A percentile compares a stretch with the other conserved stretches of the same genome.
phyloP scores from a whole-genome alignment of 139 green algal genomes.

The Chlamydomonas sphaeroides region DNA sequence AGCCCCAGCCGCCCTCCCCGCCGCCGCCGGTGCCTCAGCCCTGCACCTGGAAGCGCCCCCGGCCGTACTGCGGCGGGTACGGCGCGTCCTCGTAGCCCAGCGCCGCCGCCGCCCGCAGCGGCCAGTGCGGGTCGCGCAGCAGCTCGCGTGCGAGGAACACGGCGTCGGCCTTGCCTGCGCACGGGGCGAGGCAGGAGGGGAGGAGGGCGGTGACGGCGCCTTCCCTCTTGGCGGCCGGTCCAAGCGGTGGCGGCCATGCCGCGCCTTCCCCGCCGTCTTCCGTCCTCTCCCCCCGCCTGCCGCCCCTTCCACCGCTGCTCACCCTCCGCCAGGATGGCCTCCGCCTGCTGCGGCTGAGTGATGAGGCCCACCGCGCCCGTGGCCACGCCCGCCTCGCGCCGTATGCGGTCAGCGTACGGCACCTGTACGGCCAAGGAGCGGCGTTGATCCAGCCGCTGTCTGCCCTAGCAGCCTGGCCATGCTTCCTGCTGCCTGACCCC shows the following conservation, averaged over 20 bases:
- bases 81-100: background rate
- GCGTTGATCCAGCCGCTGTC: too few relatives aligned
- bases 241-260: too few relatives aligned
- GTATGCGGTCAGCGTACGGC: constrained; percentile 12
- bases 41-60: background rate
- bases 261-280: too few relatives aligned
- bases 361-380: constrained; percentile 25
- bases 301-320: background rate
- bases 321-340: constrained; percentile 16
- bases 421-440: constrained; percentile 1
- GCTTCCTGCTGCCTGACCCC: too few relatives aligned
- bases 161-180: constrained; percentile 11
- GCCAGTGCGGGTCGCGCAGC: constrained; percentile 30
- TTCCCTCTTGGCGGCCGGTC: too few relatives aligned
- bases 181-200: background rate
- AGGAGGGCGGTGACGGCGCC: too few relatives aligned
- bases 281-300: too few relatives aligned
- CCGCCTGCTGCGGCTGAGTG: background rate
- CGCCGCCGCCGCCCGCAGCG: background rate
- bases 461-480: too few relatives aligned
- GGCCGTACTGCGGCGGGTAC: constrained; percentile 22
- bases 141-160: constrained; percentile 18
- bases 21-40: too few relatives aligned
- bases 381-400: background rate
- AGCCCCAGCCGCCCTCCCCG: too few relatives aligned